Evolutionary conservation across 352 stramenopile species (phyloP), one percentile per base, ranked within the genome.

Genomic region (Globisporangium spinosum): DNA sequence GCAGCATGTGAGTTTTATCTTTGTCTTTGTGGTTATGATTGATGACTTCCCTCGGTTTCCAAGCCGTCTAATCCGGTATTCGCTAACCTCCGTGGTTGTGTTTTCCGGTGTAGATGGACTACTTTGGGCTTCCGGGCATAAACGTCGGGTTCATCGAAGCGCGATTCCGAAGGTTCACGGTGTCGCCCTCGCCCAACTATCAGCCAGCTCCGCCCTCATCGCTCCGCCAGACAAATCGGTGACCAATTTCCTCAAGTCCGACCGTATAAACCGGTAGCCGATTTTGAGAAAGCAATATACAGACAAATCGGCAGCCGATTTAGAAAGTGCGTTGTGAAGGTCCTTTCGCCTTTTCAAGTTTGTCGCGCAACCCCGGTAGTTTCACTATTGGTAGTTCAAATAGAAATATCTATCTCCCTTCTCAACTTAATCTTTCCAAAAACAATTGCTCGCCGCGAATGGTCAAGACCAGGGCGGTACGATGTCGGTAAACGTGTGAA

Each of bases 141-240:
- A 79, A 82, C 17, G 68, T 76, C 20, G 65, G 76, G 32, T 91
- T 90, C 66, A 76, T 91, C 34, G 81, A 91, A 58, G 78, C 80
- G 56, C 81, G 83, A 32, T 92, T 92, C 67, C 78, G 82, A 13
- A 76, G 83, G 27, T 91, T 91, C 61, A 71, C 75, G 3, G 69
- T 79, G 32, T 79, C 87, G 23, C 77, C 79, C 15, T 49, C 43
- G 9, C 51, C 49, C 6, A 10, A 3, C 22, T 23, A 34, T 29
- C 5, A 45, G 15, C 64, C 17, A 64, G 29, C 29, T 22, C 51
- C 56, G 7, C 56, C 32, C 10, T 47, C 56, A 17, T 62, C 56
- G 0, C 56, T 32, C 13, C 32, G 29, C 29, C 3, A 32, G 22
- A 35, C 51, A 12, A 27, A 47, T 45, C 38, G 38, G 38, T 45